Conservation (phyloP, 2,329 filamentous ascomycete species). For the Xylariaceae sp. region DNA sequence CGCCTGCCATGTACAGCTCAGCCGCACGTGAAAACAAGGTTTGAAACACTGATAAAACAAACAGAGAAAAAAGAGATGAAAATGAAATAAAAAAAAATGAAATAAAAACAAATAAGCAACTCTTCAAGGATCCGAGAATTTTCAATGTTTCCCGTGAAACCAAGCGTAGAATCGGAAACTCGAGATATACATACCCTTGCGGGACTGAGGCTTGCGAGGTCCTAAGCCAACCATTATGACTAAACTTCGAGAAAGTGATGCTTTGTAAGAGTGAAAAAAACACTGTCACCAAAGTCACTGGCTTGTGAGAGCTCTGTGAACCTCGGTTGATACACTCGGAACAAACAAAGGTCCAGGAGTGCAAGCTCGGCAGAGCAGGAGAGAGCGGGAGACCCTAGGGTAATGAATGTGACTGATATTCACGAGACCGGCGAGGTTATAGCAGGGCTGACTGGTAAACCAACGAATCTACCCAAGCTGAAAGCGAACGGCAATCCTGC, state of each 20-base stretch:
- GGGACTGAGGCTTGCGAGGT: constrained; percentile 46
- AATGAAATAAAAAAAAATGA: no score
- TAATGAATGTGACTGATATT: background rate
- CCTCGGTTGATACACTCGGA: background rate
- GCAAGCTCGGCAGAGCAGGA: background rate
- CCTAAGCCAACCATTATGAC: constrained; percentile 48
- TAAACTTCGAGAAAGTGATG: constrained; percentile 9
- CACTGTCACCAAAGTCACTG: background rate
- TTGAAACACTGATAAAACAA: background rate
- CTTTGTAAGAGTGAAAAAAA: constrained; percentile 25
- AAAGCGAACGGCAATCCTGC: background rate
- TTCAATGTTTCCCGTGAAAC: background rate
- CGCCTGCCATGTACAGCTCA: no score
- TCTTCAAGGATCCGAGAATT: background rate
- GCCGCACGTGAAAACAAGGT: background rate
- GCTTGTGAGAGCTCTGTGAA: background rate
- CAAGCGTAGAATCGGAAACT: constrained; percentile 3
- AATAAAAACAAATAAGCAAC: no score
- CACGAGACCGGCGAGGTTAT: no score
- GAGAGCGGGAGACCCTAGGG: constrained; percentile 2
- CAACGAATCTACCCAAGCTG: background rate
- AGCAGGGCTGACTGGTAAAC: no score
- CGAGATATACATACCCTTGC: constrained; percentile 58
- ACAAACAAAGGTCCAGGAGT: background rate
- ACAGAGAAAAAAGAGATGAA: no score